Evolutionary conservation across 805 yeast species (phyloP).

Genomic region (Jamesozyma jinghongensis): DNA sequence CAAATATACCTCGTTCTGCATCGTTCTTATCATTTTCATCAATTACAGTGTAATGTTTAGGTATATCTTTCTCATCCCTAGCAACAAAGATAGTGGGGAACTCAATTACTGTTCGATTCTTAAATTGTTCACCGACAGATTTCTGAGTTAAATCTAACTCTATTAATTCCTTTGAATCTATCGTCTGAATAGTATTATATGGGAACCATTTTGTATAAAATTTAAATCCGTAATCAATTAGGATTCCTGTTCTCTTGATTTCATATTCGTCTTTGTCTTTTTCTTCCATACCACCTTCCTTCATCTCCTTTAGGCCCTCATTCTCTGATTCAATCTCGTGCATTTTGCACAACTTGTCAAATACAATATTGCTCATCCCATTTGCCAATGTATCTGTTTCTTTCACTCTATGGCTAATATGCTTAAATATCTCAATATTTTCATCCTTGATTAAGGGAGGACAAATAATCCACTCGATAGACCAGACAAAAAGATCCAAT

Average conservation of each 20-base stretch:
- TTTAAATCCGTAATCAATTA: slow-evolving; percentile 12
- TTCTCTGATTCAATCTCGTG: slow-evolving; percentile 6
- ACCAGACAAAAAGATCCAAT: slow-evolving; percentile 60
- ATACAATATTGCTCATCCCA: slow-evolving; percentile 26
- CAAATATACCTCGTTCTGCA: slow-evolving; percentile 2
- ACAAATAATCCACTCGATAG: slow-evolving; percentile 60
- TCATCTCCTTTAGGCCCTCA: not conserved
- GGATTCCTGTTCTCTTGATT: slow-evolving; percentile 10
- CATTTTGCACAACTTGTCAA: slow-evolving; percentile 19
- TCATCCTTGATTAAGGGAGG: slow-evolving; percentile 8
- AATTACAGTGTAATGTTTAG: slow-evolving; percentile 22
- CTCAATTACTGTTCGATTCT: slow-evolving; percentile 57
- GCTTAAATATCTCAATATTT: slow-evolving; percentile 25
- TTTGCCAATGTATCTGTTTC: slow-evolving; percentile 28
- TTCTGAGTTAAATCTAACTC: slow-evolving; percentile 27
- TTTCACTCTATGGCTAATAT: slow-evolving; percentile 31
- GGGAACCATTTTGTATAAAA: slow-evolving; percentile 28
- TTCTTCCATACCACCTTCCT: not conserved
- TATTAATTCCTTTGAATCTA: slow-evolving; percentile 33
- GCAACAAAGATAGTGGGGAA: slow-evolving; percentile 61
- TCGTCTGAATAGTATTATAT: slow-evolving; percentile 21
- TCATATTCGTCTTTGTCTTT: slow-evolving; percentile 7
- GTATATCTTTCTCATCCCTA: slow-evolving; percentile 12
- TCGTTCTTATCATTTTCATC: slow-evolving; percentile 12
- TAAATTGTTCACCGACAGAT: slow-evolving; percentile 42